Conservation (phyloP, 768 basidiomycete species). For the Suillus fuscotomentosus region DNA sequence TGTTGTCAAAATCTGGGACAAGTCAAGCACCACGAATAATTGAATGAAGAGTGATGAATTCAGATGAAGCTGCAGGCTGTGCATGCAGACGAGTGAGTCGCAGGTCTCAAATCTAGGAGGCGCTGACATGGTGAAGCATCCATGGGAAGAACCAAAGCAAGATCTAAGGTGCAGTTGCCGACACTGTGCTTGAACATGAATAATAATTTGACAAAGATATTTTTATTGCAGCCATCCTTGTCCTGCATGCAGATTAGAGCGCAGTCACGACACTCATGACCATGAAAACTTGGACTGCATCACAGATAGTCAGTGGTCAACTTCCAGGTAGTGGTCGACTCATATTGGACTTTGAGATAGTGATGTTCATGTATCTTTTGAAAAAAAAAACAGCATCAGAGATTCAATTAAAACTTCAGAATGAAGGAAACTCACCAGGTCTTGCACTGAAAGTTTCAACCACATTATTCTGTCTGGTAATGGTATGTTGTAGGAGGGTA, state of each 20-base stretch:
- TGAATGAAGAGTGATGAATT: slow-evolving; percentile 20
- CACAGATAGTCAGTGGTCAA: background rate
- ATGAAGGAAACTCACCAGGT: too few relatives aligned
- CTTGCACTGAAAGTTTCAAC: too few relatives aligned
- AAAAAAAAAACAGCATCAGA: background rate
- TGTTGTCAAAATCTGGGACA: too few relatives aligned
- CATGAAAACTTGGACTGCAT: slow-evolving; percentile 18
- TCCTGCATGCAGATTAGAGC: slow-evolving; percentile 22
- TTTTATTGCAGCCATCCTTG: background rate
- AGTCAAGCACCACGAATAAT: too few relatives aligned
- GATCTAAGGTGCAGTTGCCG: background rate
- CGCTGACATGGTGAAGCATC: slow-evolving; percentile 7
- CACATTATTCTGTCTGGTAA: too few relatives aligned
- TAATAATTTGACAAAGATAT: slow-evolving; percentile 8
- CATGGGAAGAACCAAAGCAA: slow-evolving; percentile 21
- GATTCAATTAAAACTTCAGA: too few relatives aligned
- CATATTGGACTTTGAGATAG: slow-evolving; percentile 5
- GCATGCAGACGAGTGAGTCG: slow-evolving; percentile 11
- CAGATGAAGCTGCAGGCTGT: slow-evolving; percentile 2
- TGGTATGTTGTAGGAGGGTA: too few relatives aligned
- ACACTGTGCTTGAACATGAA: slow-evolving; percentile 17
- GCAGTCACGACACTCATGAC: slow-evolving; percentile 18
- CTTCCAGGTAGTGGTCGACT: background rate
- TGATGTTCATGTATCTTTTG: background rate
- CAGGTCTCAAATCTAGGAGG: slow-evolving; percentile 21